Base-by-base conservation (phyloP, 768 basidiomycete genomes). In the Pleurotus platypus region DNA sequence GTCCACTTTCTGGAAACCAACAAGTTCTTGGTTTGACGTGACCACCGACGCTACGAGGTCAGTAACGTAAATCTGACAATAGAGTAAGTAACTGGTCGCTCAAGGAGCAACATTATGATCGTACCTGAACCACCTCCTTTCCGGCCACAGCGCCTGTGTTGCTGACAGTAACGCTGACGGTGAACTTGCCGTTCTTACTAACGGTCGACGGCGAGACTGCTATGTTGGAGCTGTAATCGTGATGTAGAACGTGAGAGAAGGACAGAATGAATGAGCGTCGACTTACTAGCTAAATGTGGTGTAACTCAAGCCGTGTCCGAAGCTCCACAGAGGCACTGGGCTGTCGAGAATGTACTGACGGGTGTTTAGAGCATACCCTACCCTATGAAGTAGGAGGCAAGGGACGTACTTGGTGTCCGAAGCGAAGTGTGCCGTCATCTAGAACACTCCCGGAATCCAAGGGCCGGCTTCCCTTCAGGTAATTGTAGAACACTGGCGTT, bases 401-500 rank as follows among this genome's bases (percentile, higher is more conserved):
- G 39, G 11, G 5, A 58, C 73, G 2, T 54, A 82, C 83, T 66
- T 80, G 78, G 62, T 86, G 83, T 3, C 83, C 85, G 62, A 87
- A 86, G 7, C 67, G 53, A 45, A 87, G 63, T 1, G 74, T 73
- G 0, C 82, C 84, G 58, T 87, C 66, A 35, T 81, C 75, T 2
- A 72, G 58, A 2, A 84, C 68, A 26, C 61, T 61, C 0, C 86
- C 86, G 1, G 86, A 67, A 62, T 85, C 81, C 12, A 82, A 26
- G 0, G 85, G 80, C 8, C 85, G 70, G 22, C 75, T 78, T 1
- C 82, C 84, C 62, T 88, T 88, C 57, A 86, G 72, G 58, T 87
- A 87, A 67, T 88, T 85, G 69, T 87, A 87, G 73, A 86, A 88
- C 2, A 75, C 76, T 0, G 86, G 87, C 0, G 84, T 78, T 1